Evolutionary conservation across 2,329 filamentous ascomycete genomes (phyloP).

Genomic region (Epichloe glyceriae): DNA sequence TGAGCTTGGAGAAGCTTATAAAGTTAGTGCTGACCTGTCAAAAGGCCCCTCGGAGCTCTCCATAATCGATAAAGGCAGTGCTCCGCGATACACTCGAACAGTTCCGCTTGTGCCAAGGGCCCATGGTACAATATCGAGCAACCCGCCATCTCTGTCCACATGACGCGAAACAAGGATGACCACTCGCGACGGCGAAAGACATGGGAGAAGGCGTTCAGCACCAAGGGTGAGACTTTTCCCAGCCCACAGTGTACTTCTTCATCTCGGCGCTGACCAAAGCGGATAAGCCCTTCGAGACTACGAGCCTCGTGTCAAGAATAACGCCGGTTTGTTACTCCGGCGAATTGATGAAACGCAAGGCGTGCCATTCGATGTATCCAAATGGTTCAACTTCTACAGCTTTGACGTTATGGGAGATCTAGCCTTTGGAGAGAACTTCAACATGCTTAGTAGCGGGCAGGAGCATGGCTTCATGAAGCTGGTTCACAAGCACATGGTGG

Average conservation of each 20-base stretch:
- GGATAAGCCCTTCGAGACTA: constrained; percentile 9
- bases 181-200: constrained; percentile 19
- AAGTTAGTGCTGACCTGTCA: neutral
- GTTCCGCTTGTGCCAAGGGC: constrained; percentile 18
- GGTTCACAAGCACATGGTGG: constrained; percentile 12
- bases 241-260: neutral
- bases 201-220: constrained; percentile 21
- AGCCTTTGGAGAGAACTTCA: constrained; percentile 24
- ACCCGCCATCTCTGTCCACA: constrained; percentile 18
- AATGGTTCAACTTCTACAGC: constrained; percentile 22
- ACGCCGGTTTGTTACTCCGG: neutral
- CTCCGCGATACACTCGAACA: constrained; percentile 14
- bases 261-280: neutral
- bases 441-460: constrained; percentile 18
- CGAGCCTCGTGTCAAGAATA: constrained; percentile 13
- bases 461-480: constrained; percentile 16
- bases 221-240: constrained; percentile 11
- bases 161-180: constrained; percentile 17
- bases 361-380: constrained; percentile 15
- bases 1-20: neutral
- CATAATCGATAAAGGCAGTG: constrained; percentile 17
- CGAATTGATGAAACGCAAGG: constrained; percentile 13
- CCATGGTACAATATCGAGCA: constrained; percentile 21
- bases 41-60: constrained; percentile 20
- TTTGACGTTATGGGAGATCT: constrained; percentile 30